Conservation (phyloP, 192 early-diverging fungal species). For the Coemansia sp. region DNA sequence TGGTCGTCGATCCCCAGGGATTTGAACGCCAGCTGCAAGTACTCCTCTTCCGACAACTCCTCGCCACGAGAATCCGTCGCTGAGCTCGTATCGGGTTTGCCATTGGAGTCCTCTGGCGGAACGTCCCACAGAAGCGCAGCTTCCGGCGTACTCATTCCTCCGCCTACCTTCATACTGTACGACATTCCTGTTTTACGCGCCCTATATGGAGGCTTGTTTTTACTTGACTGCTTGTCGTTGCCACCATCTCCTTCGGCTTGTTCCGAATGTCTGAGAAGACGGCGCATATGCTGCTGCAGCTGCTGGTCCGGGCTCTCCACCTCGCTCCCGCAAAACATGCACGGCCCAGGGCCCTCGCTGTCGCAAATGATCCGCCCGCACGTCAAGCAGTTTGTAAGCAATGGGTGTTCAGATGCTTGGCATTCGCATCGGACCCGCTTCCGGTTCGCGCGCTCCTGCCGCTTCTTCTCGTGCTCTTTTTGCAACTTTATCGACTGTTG, state of each 20-base stretch:
- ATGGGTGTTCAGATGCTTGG: constrained; percentile 49
- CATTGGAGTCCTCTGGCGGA: not conserved
- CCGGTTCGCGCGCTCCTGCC: constrained; percentile 21
- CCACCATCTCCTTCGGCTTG: not conserved
- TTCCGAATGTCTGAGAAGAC: constrained; percentile 16
- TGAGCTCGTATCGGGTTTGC: not conserved
- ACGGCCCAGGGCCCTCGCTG: constrained; percentile 55
- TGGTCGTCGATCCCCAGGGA: constrained; percentile 30
- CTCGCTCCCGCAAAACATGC: constrained; percentile 51
- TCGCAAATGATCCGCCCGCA: constrained; percentile 60
- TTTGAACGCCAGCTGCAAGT: constrained; percentile 36
- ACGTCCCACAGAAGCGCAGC: constrained; percentile 28
- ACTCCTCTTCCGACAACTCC: constrained; percentile 39
- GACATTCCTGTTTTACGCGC: constrained; percentile 3
- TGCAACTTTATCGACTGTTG: constrained; percentile 17
- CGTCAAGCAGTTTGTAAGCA: constrained; percentile 57
- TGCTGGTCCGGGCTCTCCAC: constrained; percentile 52
- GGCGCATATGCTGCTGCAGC: constrained; percentile 49
- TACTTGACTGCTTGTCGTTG: not conserved
- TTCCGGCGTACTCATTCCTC: constrained; percentile 11
- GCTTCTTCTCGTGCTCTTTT: constrained; percentile 23
- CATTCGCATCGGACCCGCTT: constrained; percentile 51
- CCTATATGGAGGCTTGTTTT: not conserved
- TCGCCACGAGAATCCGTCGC: not conserved
- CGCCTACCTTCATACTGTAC: constrained; percentile 40